These are phyloP conservation scores for Cutaneotrichosporon cutaneum DNA, from an alignment of 1,284 basidiomycete species.

Conservation along the genomic window DNA sequence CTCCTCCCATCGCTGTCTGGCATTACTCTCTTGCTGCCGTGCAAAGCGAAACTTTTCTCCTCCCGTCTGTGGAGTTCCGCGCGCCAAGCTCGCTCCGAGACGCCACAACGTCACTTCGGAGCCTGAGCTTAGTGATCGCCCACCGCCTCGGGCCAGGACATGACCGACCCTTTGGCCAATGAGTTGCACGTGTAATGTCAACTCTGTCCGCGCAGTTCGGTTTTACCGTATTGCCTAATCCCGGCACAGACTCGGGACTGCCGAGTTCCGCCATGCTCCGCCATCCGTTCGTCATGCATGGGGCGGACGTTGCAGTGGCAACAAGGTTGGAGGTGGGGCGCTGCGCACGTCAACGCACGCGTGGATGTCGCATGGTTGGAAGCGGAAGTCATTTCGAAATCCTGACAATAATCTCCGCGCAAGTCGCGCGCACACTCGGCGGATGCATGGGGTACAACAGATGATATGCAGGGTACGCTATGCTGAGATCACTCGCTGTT, in stretches of 20 bases:
- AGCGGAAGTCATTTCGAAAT: background rate
- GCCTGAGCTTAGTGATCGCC: constrained; percentile 4
- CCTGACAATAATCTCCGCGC: background rate
- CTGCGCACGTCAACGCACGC: background rate
- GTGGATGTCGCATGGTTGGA: background rate
- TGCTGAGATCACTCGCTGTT: constrained; percentile 2
- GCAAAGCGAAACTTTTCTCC: background rate
- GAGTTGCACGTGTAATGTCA: background rate
- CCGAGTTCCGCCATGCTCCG: background rate
- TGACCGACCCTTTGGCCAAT: constrained; percentile 6
- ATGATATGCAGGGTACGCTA: background rate
- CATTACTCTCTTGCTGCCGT: background rate
- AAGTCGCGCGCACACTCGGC: background rate
- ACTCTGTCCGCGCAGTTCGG: background rate
- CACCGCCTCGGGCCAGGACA: constrained; percentile 1
- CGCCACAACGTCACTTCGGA: background rate
- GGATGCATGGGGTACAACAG: constrained; percentile 7
- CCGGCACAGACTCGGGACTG: background rate
- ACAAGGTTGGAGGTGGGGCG: background rate
- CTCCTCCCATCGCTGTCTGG: background rate
- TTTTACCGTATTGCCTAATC: constrained; percentile 9
- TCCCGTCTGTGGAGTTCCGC: too few relatives aligned
- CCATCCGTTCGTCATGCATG: background rate
- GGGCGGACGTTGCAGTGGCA: background rate
- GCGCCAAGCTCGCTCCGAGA: background rate